Percentiles rank a stretch among this genome's conserved stretches.
Conservation (phyloP, 306 rosid genomes). For the Cucurbita maxima region DNA sequence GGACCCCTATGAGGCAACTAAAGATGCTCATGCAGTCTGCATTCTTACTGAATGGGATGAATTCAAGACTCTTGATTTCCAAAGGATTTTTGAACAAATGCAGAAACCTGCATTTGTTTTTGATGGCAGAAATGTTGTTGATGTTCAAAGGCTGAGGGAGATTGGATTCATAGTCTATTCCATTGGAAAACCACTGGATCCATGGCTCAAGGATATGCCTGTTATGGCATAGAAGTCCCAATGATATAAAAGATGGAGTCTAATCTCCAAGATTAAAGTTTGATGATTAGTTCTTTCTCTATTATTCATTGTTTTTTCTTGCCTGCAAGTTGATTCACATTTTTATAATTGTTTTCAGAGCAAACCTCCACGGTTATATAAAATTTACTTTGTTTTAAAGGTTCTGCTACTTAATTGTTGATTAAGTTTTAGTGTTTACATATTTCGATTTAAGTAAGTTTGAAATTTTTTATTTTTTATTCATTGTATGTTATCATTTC, state of each 20-base stretch:
- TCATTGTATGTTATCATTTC: neutral
- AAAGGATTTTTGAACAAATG: slow-evolving; percentile 45
- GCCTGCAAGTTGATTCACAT: neutral
- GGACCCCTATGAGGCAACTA: slow-evolving; percentile 55
- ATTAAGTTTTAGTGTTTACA: neutral
- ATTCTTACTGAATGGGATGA: slow-evolving; percentile 86
- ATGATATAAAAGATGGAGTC: neutral
- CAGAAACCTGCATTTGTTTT: slow-evolving; percentile 76
- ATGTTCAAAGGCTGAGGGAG: slow-evolving; percentile 45
- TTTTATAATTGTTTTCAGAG: neutral
- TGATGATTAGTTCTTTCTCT: neutral
- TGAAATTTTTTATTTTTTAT: neutral
- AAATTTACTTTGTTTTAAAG: neutral
- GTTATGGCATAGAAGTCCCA: slow-evolving; percentile 14
- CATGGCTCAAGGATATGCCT: slow-evolving; percentile 47
- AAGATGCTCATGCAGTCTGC: slow-evolving; percentile 69
- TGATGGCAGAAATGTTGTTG: slow-evolving; percentile 58
- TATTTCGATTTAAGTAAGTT: neutral
- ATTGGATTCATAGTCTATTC: slow-evolving; percentile 68
- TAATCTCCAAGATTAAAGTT: neutral
- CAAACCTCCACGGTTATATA: neutral
- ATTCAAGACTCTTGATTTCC: slow-evolving; percentile 55
- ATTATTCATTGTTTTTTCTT: neutral
- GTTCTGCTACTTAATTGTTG: neutral
- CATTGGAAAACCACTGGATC: slow-evolving; percentile 60